phyloP scores from a whole-genome alignment of 2,329 filamentous ascomycete genomes.

The Hymenoscyphus scutula region DNA sequence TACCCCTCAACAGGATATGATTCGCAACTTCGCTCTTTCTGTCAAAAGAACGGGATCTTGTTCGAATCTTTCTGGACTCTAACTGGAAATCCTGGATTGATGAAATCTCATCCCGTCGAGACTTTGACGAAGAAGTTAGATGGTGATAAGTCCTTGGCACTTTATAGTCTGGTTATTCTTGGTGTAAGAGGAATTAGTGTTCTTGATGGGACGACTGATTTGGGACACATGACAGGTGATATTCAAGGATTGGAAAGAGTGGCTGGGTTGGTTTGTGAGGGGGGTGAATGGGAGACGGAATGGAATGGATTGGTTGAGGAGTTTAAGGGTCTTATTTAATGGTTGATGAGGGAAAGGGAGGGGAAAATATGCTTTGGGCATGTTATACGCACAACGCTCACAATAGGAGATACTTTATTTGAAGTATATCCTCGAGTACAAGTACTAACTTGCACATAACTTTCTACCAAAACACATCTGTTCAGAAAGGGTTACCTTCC shows the following conservation, averaged over 20 bases:
- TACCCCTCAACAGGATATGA: slow-evolving; percentile 60
- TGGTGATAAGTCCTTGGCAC: slow-evolving; percentile 47
- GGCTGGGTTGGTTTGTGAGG: slow-evolving; percentile 40
- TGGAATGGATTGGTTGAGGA: slow-evolving; percentile 12
- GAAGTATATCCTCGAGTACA: too few relatives aligned
- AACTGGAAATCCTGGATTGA: slow-evolving; percentile 54
- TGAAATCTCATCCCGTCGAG: slow-evolving; percentile 47
- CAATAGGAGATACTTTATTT: too few relatives aligned
- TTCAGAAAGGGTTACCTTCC: too few relatives aligned
- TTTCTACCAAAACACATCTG: too few relatives aligned
- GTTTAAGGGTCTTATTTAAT: slow-evolving; percentile 9
- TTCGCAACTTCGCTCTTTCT: slow-evolving; percentile 55
- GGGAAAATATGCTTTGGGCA: background rate
- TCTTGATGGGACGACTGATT: slow-evolving; percentile 56
- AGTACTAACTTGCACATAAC: too few relatives aligned
- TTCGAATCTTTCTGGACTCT: slow-evolving; percentile 63
- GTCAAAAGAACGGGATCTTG: slow-evolving; percentile 48
- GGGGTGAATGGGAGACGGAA: slow-evolving; percentile 40
- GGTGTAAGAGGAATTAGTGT: slow-evolving; percentile 48
- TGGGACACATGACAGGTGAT: slow-evolving; percentile 51
- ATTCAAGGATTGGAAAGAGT: slow-evolving; percentile 44
- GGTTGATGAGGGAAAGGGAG: background rate
- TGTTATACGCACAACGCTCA: background rate
- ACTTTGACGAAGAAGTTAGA: slow-evolving; percentile 47
- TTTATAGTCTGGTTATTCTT: slow-evolving; percentile 58